phyloP scores from a whole-genome alignment of 306 rosid genomes.

The Lithocarpus polystachyus region DNA sequence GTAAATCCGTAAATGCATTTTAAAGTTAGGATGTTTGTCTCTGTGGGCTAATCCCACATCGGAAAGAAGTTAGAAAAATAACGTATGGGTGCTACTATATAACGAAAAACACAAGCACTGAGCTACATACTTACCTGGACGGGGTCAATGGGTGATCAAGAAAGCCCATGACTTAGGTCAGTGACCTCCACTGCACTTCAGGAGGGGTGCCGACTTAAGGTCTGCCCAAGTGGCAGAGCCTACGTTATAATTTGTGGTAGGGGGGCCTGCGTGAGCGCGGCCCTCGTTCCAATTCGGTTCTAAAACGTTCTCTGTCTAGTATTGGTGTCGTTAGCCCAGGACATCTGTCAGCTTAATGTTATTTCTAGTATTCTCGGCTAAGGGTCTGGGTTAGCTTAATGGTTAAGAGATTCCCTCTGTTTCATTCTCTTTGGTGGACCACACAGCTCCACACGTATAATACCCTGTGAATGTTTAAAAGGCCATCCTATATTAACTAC shows the following conservation, averaged over 20 bases:
- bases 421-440: too few relatives aligned
- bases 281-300: not conserved
- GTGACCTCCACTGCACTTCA: constrained; percentile 48
- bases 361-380: too few relatives aligned
- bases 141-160: constrained; percentile 49
- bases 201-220: constrained; percentile 53
- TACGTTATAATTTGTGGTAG: constrained; percentile 54
- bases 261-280: not conserved
- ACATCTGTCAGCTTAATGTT: accelerated
- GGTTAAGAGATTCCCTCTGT: too few relatives aligned
- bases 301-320: accelerated
- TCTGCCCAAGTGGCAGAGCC: constrained; percentile 54
- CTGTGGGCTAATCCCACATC: constrained; percentile 4
- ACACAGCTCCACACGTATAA: too few relatives aligned
- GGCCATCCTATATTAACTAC: too few relatives aligned
- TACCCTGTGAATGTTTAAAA: too few relatives aligned
- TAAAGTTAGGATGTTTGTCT: too few relatives aligned
- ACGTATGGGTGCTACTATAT: not conserved
- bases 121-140: constrained; percentile 44
- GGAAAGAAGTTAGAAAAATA: not conserved
- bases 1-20: too few relatives aligned
- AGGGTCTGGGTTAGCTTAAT: too few relatives aligned
- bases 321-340: too few relatives aligned
- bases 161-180: constrained; percentile 40
- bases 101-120: accelerated